Evolutionary conservation across 495 filamentous ascomycete species (phyloP), one percentile per base, ranked within the genome.

Genomic region (Aspergillus baeticus): DNA sequence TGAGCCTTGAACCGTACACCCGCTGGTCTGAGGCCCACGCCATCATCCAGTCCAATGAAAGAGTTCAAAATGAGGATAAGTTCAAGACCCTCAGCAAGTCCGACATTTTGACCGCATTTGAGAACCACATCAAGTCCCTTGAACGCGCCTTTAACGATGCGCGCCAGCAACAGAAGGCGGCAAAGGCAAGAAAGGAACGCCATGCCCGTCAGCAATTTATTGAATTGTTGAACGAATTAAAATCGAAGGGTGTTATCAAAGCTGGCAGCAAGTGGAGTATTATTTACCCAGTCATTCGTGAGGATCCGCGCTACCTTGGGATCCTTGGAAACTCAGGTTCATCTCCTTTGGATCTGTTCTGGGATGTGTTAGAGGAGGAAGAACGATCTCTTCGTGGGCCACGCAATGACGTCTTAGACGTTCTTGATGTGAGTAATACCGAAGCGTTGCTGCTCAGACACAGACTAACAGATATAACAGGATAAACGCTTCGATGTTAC

Each of bases 331-430:
- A 94, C 62, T 65, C 84, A 38, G 95, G 95, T 49, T 97, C 94
- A 4, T 89, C 84, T 5, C 90, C 93, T n/a, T 78, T 96, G 57
- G 94, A 99, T 55, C 77, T 99, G 8, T 96, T 98, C 73, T 96
- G 95, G 93, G 95, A 99, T 71, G 80, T 92, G 46, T 82, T 98
- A 14, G 93, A 96, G 67, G 93, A 97, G 69, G 91, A 96, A 71
- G 92, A 98, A 58, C 83, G 87, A 46, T 84, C 86, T 17, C 74
- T 98, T 14, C 87, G 95, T 38, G 82, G 82, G 45, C 87, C 86
- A 44, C 82, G 92, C 29, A 95, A 95, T 68, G 84, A 92, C 64
- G 87, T 95, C 3, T 77, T 93, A 45, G 94, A 98, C 68, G 90
- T 95, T 46, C 80, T 98, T 58, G 92, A 96, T 76, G 91, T 94